Conservation (phyloP, 192 early-diverging fungal species). For the Kappamyces sp. region DNA sequence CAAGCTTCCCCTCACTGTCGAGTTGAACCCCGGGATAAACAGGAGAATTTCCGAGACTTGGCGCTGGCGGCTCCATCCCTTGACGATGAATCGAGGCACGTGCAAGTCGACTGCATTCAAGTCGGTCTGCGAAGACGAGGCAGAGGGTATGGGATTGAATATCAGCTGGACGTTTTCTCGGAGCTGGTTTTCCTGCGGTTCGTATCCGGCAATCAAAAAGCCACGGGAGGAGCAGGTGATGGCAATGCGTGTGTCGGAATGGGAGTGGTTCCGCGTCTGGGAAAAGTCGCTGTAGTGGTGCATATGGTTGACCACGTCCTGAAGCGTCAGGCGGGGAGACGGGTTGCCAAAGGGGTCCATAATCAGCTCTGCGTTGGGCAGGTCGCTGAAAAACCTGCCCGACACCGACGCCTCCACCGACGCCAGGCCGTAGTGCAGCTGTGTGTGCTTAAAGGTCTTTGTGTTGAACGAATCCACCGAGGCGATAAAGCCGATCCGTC, state of each 20-base stretch:
- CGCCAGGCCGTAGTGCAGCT: neutral
- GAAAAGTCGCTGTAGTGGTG: too few relatives aligned
- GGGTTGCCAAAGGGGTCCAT: slow-evolving; percentile 7
- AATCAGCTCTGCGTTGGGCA: slow-evolving; percentile 14
- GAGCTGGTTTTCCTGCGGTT: neutral
- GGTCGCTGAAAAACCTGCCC: slow-evolving; percentile 13
- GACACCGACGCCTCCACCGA: slow-evolving; percentile 1
- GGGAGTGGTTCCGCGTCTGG: too few relatives aligned
- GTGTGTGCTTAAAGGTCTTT: neutral
- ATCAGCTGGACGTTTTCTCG: too few relatives aligned
- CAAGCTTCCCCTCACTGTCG: neutral
- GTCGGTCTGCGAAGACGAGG: too few relatives aligned
- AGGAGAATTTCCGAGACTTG: slow-evolving; percentile 2
- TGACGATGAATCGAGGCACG: neutral
- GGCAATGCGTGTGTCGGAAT: neutral
- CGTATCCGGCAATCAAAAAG: slow-evolving; percentile 6
- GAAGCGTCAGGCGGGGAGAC: neutral
- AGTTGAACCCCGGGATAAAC: slow-evolving; percentile 16
- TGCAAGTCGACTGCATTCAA: too few relatives aligned
- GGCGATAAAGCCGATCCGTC: slow-evolving; percentile 4
- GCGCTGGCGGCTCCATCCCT: neutral
- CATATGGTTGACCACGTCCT: neutral
- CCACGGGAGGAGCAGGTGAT: neutral
- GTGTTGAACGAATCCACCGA: slow-evolving; percentile 1
- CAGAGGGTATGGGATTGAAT: too few relatives aligned